phyloP scores from a whole-genome alignment of 2,329 filamentous ascomycete genomes.

The Beauveria bassiana region DNA sequence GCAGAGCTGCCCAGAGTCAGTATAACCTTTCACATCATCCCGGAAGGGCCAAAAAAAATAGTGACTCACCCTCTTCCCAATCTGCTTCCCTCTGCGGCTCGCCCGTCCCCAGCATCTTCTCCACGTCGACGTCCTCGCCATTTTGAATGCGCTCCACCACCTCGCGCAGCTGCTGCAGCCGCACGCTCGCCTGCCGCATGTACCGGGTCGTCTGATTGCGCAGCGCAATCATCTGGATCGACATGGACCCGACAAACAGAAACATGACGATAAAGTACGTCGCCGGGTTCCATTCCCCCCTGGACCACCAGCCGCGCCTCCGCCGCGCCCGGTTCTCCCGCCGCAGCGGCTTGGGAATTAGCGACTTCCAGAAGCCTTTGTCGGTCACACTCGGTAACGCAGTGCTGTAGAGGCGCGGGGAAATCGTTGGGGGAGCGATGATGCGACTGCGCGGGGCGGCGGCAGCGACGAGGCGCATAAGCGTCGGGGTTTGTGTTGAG shows the following conservation, averaged over 20 bases:
- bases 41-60: not conserved
- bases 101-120: constrained; percentile 71
- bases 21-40: not conserved
- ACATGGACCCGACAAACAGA: constrained; percentile 85
- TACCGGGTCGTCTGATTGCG: constrained; percentile 68
- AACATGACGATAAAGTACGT: constrained; percentile 79
- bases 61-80: constrained; percentile 72
- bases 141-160: constrained; percentile 62
- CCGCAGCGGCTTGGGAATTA: constrained; percentile 62
- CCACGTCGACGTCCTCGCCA: constrained; percentile 78
- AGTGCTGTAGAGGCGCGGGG: constrained; percentile 21
- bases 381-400: constrained; percentile 44
- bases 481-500: not conserved
- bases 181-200: constrained; percentile 67
- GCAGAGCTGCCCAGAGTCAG: constrained; percentile 42
- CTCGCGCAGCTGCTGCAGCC: constrained; percentile 69
- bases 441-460: not conserved
- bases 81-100: constrained; percentile 66
- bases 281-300: constrained; percentile 68
- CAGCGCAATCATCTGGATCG: constrained; percentile 82
- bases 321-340: constrained; percentile 25
- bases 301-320: constrained; percentile 29
- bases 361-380: constrained; percentile 58
- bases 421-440: not conserved
- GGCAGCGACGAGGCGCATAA: not conserved